Evolutionary conservation across 345 rosid genomes (phyloP).

Genomic region (Psidium guajava): DNA sequence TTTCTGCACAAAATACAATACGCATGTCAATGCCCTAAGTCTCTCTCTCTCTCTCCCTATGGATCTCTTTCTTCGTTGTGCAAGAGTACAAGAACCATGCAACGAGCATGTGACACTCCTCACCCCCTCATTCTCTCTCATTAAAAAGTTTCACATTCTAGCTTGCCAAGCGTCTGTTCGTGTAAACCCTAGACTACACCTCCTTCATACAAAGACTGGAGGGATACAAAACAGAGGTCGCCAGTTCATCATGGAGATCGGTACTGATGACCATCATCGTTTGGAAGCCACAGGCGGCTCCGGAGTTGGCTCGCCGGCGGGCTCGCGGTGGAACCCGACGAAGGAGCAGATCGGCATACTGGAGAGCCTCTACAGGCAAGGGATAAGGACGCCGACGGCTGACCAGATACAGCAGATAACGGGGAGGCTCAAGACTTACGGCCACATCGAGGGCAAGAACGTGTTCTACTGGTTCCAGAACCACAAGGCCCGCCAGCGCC

Average conservation of each 20-base stretch:
- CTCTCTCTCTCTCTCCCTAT: slow-evolving; percentile 10
- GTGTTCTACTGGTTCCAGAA: slow-evolving; percentile 98
- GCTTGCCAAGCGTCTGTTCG: background rate
- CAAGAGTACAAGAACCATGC: background rate
- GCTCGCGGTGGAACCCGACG: slow-evolving; percentile 90
- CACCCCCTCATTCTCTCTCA: background rate
- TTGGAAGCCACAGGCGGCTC: background rate
- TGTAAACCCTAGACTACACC: background rate
- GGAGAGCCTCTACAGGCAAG: slow-evolving; percentile 62
- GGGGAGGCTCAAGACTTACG: slow-evolving; percentile 47
- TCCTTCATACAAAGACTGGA: background rate
- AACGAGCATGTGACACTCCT: background rate
- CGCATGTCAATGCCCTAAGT: slow-evolving; percentile 58
- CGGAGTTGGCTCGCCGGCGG: slow-evolving; percentile 12
- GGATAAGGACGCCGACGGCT: slow-evolving; percentile 78
- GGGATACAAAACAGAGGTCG: background rate
- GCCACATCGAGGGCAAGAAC: slow-evolving; percentile 97
- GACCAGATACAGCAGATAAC: slow-evolving; percentile 92
- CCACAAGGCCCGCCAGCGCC: slow-evolving; percentile 93
- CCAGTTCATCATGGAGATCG: background rate
- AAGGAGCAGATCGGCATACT: slow-evolving; percentile 70
- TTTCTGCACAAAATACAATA: slow-evolving; percentile 67
- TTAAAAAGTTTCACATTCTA: background rate
- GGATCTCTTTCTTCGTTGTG: background rate
- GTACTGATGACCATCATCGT: background rate